A percentile compares a stretch with the other conserved stretches of the same genome.
These are phyloP conservation scores for Starmerella bombi DNA, from an alignment of 805 yeast genomes.

Conservation along the genomic window DNA sequence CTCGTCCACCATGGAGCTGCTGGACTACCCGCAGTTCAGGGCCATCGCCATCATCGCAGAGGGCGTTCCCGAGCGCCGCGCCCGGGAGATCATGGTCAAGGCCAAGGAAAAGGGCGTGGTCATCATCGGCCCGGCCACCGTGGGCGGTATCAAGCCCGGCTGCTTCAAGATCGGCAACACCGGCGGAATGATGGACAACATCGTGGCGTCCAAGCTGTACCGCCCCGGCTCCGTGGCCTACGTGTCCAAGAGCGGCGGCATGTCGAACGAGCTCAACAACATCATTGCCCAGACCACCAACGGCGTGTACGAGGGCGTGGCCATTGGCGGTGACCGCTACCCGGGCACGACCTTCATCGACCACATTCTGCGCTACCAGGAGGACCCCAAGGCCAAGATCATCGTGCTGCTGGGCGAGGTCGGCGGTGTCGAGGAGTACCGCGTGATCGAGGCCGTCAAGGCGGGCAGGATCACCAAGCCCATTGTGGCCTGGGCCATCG, in stretches of 20 bases:
- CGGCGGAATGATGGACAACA: constrained; percentile 40
- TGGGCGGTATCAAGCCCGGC: constrained; percentile 39
- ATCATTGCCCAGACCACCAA: constrained; percentile 34
- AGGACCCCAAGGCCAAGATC: constrained; percentile 53
- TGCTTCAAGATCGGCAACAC: constrained; percentile 39
- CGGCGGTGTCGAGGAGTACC: constrained; percentile 63
- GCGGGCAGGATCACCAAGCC: constrained; percentile 52
- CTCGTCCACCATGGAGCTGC: constrained; percentile 36
- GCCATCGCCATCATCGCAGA: constrained; percentile 38
- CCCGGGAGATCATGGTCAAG: constrained; percentile 34
- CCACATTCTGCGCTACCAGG: constrained; percentile 51
- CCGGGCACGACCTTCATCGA: constrained; percentile 62
- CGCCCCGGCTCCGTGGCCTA: constrained; percentile 38
- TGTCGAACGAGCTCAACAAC: constrained; percentile 38
- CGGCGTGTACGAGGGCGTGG: constrained; percentile 45
- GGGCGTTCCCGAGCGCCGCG: constrained; percentile 39
- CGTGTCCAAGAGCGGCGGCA: constrained; percentile 38
- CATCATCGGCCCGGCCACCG: constrained; percentile 38
- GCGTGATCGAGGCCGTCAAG: constrained; percentile 56
- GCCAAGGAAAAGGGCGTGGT: constrained; percentile 35
- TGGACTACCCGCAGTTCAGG: constrained; percentile 35
- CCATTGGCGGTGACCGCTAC: constrained; percentile 64
- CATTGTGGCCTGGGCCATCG: constrained; percentile 59
- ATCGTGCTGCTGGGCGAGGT: constrained; percentile 55
- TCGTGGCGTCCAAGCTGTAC: constrained; percentile 36